These are phyloP conservation scores for Bipolaris zeicola DNA, from an alignment of 2,329 filamentous ascomycete species.

Conservation along the genomic window DNA sequence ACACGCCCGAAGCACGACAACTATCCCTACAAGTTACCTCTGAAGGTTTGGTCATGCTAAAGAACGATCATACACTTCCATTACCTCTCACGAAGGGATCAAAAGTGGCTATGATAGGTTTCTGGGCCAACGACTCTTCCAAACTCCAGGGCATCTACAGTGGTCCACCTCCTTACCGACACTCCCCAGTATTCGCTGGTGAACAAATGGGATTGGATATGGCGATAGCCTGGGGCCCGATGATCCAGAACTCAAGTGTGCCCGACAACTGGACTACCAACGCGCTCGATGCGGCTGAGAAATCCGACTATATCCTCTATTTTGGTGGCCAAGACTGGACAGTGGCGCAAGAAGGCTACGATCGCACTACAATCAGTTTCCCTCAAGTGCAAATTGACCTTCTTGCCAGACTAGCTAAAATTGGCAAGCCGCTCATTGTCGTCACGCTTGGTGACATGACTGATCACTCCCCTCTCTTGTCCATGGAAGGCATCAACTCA, in stretches of 20 bases:
- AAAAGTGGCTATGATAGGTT: constrained; percentile 62
- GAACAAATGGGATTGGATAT: constrained; percentile 54
- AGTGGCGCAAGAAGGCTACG: constrained; percentile 59
- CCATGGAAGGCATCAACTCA: constrained; percentile 56
- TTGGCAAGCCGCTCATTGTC: constrained; percentile 59
- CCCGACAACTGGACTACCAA: constrained; percentile 23
- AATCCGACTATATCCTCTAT: constrained; percentile 60
- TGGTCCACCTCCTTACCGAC: constrained; percentile 62
- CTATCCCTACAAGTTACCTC: constrained; percentile 62
- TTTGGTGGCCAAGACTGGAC: constrained; percentile 61
- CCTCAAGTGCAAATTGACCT: constrained; percentile 58
- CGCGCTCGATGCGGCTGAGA: constrained; percentile 43
- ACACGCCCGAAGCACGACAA: constrained; percentile 58
- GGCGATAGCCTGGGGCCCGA: constrained; percentile 28
- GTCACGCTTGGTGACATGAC: constrained; percentile 60
- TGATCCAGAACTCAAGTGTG: constrained; percentile 19
- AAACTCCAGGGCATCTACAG: constrained; percentile 66
- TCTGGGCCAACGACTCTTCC: constrained; percentile 62
- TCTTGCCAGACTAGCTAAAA: constrained; percentile 54
- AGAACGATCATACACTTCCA: constrained; percentile 58
- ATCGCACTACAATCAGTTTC: constrained; percentile 60
- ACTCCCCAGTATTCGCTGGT: constrained; percentile 60
- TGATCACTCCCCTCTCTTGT: constrained; percentile 58
- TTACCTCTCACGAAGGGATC: constrained; percentile 46
- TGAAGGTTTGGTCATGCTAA: constrained; percentile 57